These are phyloP conservation scores for Pilasporangium apinafurcum DNA, from an alignment of 352 stramenopile species.

Conservation along the genomic window DNA sequence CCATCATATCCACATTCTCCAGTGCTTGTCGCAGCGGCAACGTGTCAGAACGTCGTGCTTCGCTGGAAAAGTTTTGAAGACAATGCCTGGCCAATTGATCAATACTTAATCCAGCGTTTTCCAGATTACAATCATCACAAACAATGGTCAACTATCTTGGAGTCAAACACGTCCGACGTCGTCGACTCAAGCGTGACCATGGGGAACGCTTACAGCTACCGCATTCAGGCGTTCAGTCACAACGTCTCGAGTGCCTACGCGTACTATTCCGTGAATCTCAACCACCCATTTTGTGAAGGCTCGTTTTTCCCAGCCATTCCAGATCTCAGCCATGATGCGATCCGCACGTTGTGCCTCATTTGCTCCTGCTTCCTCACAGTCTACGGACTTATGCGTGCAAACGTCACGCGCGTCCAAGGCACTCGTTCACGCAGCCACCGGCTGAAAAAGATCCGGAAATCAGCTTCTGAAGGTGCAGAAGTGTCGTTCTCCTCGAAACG, in stretches of 20 bases:
- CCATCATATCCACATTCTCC: slow-evolving; percentile 34
- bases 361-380: slow-evolving; percentile 49
- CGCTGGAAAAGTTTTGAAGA: slow-evolving; percentile 42
- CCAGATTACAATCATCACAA: slow-evolving; percentile 16
- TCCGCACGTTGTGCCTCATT: slow-evolving; percentile 39
- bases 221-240: slow-evolving; percentile 25
- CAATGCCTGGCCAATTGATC: slow-evolving; percentile 28
- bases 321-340: slow-evolving; percentile 17
- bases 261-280: slow-evolving; percentile 22
- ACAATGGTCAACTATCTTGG: slow-evolving; percentile 34
- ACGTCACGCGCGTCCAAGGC: slow-evolving; percentile 38
- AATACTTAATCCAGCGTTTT: slow-evolving; percentile 40
- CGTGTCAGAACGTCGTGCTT: slow-evolving; percentile 31
- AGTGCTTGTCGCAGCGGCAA: slow-evolving; percentile 29
- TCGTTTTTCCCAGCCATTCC: background rate
- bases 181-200: slow-evolving; percentile 18
- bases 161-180: slow-evolving; percentile 23
- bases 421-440: slow-evolving; percentile 41
- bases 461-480: background rate
- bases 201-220: slow-evolving; percentile 35
- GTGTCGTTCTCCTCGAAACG: background rate
- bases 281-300: background rate
- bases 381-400: slow-evolving; percentile 46
- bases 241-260: slow-evolving; percentile 38
- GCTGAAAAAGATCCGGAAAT: slow-evolving; percentile 46